Evolutionary conservation across 192 early-diverging fungal species (phyloP), one percentile per base, ranked within the genome.

Genomic region (Mortierella hygrophila): DNA sequence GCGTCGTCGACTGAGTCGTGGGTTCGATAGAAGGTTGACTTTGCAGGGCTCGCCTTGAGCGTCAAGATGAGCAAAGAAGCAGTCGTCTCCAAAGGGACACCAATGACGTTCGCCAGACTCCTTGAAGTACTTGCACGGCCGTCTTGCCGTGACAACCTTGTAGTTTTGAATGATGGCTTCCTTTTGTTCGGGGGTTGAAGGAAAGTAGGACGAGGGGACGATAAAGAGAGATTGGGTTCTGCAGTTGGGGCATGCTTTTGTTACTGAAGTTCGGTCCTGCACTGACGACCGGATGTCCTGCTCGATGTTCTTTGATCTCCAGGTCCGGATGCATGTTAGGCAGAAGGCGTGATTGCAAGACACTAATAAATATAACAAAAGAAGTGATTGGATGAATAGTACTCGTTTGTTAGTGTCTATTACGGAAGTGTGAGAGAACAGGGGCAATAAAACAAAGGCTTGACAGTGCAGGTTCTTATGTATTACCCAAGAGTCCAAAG

Each of bases 321-420:
- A 86, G 15, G 79, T 86, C 47, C 84, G 79, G 72, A 86, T 86
- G 49, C 84, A 86, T 32, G 74, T 77, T 75, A 86, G 15, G 35
- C 84, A 86, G 75, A 86, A 86, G 65, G 84, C 70, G 76, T 86
- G 84, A 75, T 86, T 86, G 35, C 84, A 86, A 4, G 84, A 86
- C 4, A 69, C 84, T 86, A 81, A 23, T 32, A 44, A 46, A 35
- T 13, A 40, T 32, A 15, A 32, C 32, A 44, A 68, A 6, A 18
- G 37, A 40, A 20, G 74, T 21, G 29, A 29, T 38, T 26, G 20
- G 37, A 23, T 20, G 4, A 37, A 23, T 3, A 20, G n/a, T 21
- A 16, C 23, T 41, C 40, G 35, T 2, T 3, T 13, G 40, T 70
- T 38, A 41, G 69, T 41, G 69, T 41, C 47, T 15, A 49, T 18